Conservation (phyloP, 192 early-diverging fungal species). For the Piromyces finnis region DNA sequence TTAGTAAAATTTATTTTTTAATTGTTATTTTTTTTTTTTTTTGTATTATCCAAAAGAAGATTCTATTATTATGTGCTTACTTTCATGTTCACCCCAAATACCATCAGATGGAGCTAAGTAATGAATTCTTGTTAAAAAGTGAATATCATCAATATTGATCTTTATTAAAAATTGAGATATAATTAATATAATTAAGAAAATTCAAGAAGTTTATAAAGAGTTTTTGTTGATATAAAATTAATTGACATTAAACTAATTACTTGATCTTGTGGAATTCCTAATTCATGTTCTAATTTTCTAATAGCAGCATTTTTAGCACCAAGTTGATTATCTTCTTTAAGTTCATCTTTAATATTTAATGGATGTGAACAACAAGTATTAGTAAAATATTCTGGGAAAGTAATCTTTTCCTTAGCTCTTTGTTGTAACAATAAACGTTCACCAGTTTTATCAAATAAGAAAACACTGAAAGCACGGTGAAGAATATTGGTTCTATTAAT, state of each 20-base stretch:
- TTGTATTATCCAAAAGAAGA: too few relatives aligned
- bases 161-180: too few relatives aligned
- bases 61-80: too few relatives aligned
- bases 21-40: too few relatives aligned
- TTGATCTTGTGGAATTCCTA: constrained; percentile 52
- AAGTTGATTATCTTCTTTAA: constrained; percentile 57
- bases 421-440: constrained; percentile 77
- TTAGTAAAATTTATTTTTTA: background rate
- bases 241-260: background rate
- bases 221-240: too few relatives aligned
- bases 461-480: constrained; percentile 93
- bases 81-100: constrained; percentile 97
- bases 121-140: constrained; percentile 87
- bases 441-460: constrained; percentile 76
- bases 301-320: constrained; percentile 78
- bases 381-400: constrained; percentile 89
- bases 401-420: constrained; percentile 90
- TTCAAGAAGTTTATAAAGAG: too few relatives aligned
- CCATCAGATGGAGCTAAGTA: constrained; percentile 91
- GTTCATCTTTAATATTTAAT: constrained; percentile 55
- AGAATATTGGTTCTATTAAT: constrained; percentile 65
- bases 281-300: constrained; percentile 87
- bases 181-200: too few relatives aligned
- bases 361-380: constrained; percentile 99
- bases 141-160: constrained; percentile 64